Evolutionary conservation across 371 early-diverging fungal genomes (phyloP).

Genomic region (Furculomyces boomerangus): DNA sequence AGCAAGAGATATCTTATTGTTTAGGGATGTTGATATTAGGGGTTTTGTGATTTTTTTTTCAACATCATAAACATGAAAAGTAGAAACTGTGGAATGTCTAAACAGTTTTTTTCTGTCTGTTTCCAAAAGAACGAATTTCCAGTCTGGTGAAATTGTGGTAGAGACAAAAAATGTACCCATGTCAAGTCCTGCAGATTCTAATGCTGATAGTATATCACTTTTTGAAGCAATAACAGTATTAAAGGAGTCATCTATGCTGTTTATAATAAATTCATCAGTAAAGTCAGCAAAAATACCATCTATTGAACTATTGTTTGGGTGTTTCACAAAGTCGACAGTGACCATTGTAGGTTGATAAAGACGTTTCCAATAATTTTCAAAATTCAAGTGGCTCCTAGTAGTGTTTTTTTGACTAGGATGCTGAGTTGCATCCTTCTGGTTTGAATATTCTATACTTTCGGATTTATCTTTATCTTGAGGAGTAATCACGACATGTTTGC

Average conservation of each 20-base stretch:
- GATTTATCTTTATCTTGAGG: too few relatives aligned
- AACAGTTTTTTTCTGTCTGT: conserved; percentile 53
- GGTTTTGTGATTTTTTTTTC: conserved; percentile 31
- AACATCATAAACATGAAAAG: conserved; percentile 56
- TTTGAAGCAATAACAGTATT: conserved; percentile 8
- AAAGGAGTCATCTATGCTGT: conserved; percentile 3
- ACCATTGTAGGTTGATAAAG: not conserved
- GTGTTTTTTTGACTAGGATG: too few relatives aligned
- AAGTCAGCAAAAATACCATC: conserved; percentile 18
- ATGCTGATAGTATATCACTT: conserved; percentile 10
- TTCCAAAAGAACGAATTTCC: conserved; percentile 49
- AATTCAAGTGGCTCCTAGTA: too few relatives aligned
- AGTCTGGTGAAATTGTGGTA: conserved; percentile 48
- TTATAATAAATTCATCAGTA: not conserved
- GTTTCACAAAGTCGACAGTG: conserved; percentile 13
- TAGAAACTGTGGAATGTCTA: conserved; percentile 65
- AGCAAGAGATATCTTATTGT: conserved; percentile 35
- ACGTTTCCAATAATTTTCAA: too few relatives aligned
- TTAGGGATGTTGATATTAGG: conserved; percentile 27
- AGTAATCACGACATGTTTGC: too few relatives aligned
- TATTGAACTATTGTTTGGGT: conserved; percentile 12
- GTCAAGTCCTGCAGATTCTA: conserved; percentile 5
- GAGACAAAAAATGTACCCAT: conserved; percentile 6
- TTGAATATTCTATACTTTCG: too few relatives aligned
- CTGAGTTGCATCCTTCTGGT: too few relatives aligned